Evolutionary conservation across 352 stramenopile species (phyloP), one percentile per base, ranked within the genome.

Genomic region (Phytopythium chamaehyphon): DNA sequence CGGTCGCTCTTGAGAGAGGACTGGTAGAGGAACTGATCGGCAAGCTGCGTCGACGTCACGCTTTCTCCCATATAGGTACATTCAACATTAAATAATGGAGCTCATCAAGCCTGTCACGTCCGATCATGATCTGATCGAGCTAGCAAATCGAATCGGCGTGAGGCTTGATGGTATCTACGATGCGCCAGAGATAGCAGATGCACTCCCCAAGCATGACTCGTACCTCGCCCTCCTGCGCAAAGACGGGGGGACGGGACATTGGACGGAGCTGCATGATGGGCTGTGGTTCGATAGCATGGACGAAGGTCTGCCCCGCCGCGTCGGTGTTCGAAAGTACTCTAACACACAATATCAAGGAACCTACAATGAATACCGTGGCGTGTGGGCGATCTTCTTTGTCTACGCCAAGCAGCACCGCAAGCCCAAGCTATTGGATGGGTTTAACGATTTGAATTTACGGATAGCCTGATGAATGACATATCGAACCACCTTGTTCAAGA

Each of bases 401-500:
- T 58, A 61, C 44, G 54, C 12, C 6, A 66, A 57, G 11, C 52
- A 61, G n/a, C 2, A 66, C 6, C 51, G 51, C 19, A 39, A 40
- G 18, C 24, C 38, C 0, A 11, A 59, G 28, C 8, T 63, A 49
- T 22, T 55, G n/a, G 40, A 50, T 21, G 40, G 31, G 10, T 57
- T 60, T 24, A 48, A 55, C 40, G 58, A 65, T 54, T 21, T 65
- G 9, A 59, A 61, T 47, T 38, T 65, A 22, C 42, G 45, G 9
- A 47, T 65, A 50, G 16, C 61, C 52, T 54, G 57, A 40, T 53
- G 49, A n/a, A n/a, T n/a, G n/a, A n/a, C n/a, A n/a, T n/a, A n/a
- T n/a, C n/a, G n/a, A 44, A 53, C 12, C 0, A 55, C 16, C 0
- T 28, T 62, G 19, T 57, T 57, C 21, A 51, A 16, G 40, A 45